Evolutionary conservation across 1,284 basidiomycete species (phyloP), one percentile per base, ranked within the genome.

Genomic region (Microbotryum saponariae): DNA sequence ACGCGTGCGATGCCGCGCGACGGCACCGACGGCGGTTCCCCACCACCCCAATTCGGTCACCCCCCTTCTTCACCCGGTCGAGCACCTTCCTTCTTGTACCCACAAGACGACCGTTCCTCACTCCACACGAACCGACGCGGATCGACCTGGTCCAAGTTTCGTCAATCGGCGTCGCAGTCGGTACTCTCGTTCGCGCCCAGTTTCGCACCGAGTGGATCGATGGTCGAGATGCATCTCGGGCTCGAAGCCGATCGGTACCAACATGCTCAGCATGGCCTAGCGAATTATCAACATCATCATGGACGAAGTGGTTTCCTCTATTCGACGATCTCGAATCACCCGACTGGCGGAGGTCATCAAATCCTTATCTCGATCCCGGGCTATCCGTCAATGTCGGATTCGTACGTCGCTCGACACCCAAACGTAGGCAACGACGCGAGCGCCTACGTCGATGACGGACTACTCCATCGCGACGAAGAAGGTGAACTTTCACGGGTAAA

Each of bases 151-250:
- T 68, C 31, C 54, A 61, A 54, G 37, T 71, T 67, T 65, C 70
- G 61, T 27, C 65, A 66, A 37, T 62, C 50, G 61, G 70, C 58
- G 21, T 66, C 33, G 49, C 69, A 66, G 53, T 73, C 67, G 23
- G 71, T 71, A 20, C 46, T 70, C 42, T 76, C 75, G 21, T 67
- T 74, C 25, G 71, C 74, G 55, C 71, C 71, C 33, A 75, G 73
- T 47, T 71, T 76, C 42, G 73, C 75, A 45, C 73, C 73, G 45
- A 75, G 73, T 29, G 76, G 75, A 16, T 71, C 69, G 25, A 77
- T 77, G 75, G 66, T 77, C 62, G 76, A 77, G 54, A 77, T 77
- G 77, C 76, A 77, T 54, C 68, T 77, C 14, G 76, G 72, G 5
- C 65, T 76, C 29, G 37, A 42, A 42, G 37, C 37, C 14, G 37